A percentile compares a stretch with the other conserved stretches of the same genome.
phyloP scores from a whole-genome alignment of 352 stramenopile species.

The Phytophthora fragariae region DNA sequence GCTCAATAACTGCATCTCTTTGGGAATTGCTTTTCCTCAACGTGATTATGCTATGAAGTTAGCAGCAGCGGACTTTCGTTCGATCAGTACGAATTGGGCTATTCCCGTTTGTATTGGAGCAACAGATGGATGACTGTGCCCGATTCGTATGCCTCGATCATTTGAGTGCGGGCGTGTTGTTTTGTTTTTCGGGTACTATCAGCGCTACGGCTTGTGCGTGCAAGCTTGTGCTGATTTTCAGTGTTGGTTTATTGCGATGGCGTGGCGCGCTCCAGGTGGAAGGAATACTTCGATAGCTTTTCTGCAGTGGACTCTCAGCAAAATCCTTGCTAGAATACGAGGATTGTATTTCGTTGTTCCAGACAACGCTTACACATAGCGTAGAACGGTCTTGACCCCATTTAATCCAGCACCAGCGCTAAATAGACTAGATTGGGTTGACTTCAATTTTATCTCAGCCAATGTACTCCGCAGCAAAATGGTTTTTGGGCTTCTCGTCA shows the following conservation, averaged over 20 bases:
- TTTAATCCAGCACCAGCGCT: not conserved
- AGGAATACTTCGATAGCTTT: not conserved
- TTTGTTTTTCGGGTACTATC: not conserved
- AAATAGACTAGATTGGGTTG: not conserved
- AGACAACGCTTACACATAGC: not conserved
- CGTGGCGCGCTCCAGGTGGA: not conserved
- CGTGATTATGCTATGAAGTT: not conserved
- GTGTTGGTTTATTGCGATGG: not conserved
- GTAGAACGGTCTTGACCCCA: not conserved
- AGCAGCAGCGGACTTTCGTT: not conserved
- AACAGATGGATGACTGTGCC: not conserved
- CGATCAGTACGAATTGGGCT: not conserved
- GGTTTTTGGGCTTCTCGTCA: not conserved
- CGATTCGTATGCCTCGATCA: not conserved
- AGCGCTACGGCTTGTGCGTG: not conserved
- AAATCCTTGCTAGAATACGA: not conserved
- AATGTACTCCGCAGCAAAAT: not conserved
- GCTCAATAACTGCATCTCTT: not conserved
- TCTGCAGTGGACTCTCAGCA: not conserved
- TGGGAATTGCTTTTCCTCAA: not conserved
- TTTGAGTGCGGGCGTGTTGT: not conserved
- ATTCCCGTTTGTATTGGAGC: not conserved
- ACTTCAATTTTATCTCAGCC: not conserved
- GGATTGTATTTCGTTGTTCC: not conserved
- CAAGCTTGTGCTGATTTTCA: not conserved